Conservation (phyloP, 371 early-diverging fungal genomes). For the Mucor plumbeus region DNA sequence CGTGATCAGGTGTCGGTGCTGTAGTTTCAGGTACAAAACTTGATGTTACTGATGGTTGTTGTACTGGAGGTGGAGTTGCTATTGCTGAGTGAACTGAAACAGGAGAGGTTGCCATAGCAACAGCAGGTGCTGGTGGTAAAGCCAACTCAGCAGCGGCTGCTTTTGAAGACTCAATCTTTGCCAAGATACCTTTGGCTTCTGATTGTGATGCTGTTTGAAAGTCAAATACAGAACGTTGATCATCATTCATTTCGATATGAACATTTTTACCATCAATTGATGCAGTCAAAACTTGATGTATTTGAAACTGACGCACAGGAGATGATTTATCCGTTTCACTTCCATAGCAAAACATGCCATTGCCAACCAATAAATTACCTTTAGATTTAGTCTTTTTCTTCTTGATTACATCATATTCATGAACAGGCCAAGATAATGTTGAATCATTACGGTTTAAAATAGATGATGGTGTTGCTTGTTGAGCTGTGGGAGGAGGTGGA, state of each 20-base stretch:
- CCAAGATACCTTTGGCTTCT: conserved; percentile 67
- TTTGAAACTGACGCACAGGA: conserved; percentile 66
- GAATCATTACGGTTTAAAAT: conserved; percentile 34
- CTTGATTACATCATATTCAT: conserved; percentile 20
- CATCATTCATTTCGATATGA: conserved; percentile 60
- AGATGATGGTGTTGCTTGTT: conserved; percentile 25
- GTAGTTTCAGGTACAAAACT: conserved; percentile 10
- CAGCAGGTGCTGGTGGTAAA: neutral
- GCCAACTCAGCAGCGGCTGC: neutral
- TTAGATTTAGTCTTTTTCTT: conserved; percentile 77
- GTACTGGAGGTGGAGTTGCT: neutral
- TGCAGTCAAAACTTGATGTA: conserved; percentile 60
- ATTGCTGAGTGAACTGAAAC: neutral
- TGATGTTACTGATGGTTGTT: neutral
- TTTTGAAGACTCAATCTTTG: conserved; percentile 59
- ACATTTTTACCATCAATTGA: conserved; percentile 63
- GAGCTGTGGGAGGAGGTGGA: neutral
- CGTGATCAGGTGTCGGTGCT: conserved; percentile 17
- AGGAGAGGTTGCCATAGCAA: neutral
- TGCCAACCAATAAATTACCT: conserved; percentile 69
- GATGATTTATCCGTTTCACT: conserved; percentile 73
- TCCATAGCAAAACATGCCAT: conserved; percentile 64
- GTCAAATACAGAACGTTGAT: conserved; percentile 52
- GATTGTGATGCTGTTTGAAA: conserved; percentile 66
- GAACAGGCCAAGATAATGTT: conserved; percentile 44